These are phyloP conservation scores for Senecio squalidus DNA, from an alignment of 140 eudicot genomes.

Conservation along the genomic window DNA sequence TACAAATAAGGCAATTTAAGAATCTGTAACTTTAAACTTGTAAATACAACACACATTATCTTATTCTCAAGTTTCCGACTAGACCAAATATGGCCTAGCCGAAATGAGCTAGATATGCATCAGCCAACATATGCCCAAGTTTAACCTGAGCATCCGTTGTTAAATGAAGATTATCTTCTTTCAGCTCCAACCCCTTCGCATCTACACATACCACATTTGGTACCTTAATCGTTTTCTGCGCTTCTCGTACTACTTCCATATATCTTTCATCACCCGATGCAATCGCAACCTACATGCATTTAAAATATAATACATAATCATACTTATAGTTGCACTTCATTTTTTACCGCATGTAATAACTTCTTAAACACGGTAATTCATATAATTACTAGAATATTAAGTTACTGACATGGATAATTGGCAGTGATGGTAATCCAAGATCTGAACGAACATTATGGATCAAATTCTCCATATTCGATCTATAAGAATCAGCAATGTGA, in stretches of 20 bases:
- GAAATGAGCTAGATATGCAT: constrained; percentile 63
- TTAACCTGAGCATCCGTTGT: constrained; percentile 74
- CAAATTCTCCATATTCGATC: constrained; percentile 58
- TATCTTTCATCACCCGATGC: constrained; percentile 60
- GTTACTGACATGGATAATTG: constrained; percentile 65
- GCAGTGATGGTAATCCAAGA: constrained; percentile 63
- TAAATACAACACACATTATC: constrained; percentile 5
- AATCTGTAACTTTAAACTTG: neutral
- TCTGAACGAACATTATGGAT: constrained; percentile 56
- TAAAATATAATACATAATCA: neutral
- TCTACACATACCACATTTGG: constrained; percentile 77
- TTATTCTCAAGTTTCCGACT: neutral
- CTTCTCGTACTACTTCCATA: constrained; percentile 52
- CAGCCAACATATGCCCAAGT: constrained; percentile 72
- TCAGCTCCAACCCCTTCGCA: constrained; percentile 70
- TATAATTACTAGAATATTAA: too few species aligned
- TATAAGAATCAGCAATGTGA: constrained; percentile 42
- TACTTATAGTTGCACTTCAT: too few species aligned
- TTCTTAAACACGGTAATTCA: too few species aligned
- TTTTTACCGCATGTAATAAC: too few species aligned
- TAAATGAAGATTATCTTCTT: constrained; percentile 69
- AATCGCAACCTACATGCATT: constrained; percentile 94
- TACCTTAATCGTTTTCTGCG: constrained; percentile 57
- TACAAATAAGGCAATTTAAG: neutral
- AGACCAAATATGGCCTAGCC: constrained; percentile 1